Base-by-base conservation (phyloP, 495 filamentous ascomycete species). In the Rusavskia elegans region DNA sequence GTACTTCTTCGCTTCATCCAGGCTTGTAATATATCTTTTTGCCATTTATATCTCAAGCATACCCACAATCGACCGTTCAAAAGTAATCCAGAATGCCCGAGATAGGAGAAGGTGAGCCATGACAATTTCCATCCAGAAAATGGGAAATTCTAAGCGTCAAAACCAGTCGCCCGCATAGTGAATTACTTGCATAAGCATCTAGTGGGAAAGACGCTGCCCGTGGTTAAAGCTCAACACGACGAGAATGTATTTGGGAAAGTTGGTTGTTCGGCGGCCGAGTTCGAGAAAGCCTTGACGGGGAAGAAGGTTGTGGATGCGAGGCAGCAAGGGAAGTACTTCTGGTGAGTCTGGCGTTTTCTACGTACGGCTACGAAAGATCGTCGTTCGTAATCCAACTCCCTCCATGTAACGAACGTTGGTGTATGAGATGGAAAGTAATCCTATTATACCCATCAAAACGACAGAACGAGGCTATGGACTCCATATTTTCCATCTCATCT, bases 321-420 rank as follows among this genome's bases (percentile, higher is more conserved):
- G 0, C 85, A 83, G 53, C 90, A 95, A 63, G 90, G 90, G 19
- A 98, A 97, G 75, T 96, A 96, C 61, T 95, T 97, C 63, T 98
- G 92, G 84, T 77, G 55, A 25, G 65, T 55, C 4, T 4, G 30
- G 25, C 5, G 11, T 41, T 25, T 39, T 14, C 5, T 14, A 8
- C 10, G 13, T 19, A 9, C 5, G 13, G 37, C 17, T 16, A 16
- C 14, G 13, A 39, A 9, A 39, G 37, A 4, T 4, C 17, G 37
- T 14, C 14, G 3, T 14, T 39, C 45, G 13, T 5, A n/a, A 25
- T 19, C 8, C 1, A 9, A n/a, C n/a, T n/a, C n/a, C n/a, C n/a
- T n/a, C n/a, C n/a, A n/a, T 27, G 25, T 27, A 27, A 5, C 25
- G 25, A 27, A 27, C 25, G 25, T 27, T 27, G 25, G 25, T 27